These are phyloP conservation scores for Tephrocybe sp. DNA, from an alignment of 768 basidiomycete species.

Conservation along the genomic window DNA sequence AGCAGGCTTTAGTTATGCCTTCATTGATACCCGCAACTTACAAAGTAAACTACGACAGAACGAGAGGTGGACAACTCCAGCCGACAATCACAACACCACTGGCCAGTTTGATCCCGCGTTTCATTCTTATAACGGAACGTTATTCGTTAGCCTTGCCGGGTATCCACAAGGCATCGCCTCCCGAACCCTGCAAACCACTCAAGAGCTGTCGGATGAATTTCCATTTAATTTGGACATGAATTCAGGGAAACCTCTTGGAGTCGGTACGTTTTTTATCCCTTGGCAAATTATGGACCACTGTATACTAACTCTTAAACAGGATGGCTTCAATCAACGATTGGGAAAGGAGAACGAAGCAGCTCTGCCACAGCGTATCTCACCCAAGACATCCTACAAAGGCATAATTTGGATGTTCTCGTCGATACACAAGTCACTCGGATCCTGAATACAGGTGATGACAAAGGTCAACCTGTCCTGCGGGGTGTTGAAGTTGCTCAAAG, in stretches of 20 bases:
- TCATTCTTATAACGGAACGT: conserved; percentile 28
- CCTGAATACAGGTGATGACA: conserved; percentile 9
- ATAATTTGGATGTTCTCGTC: conserved; percentile 26
- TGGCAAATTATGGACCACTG: not conserved
- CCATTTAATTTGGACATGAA: conserved; percentile 43
- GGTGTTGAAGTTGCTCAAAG: not conserved
- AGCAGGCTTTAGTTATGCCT: too few species aligned
- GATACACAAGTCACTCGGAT: conserved; percentile 24
- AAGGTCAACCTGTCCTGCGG: not conserved
- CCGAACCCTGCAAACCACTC: conserved; percentile 31
- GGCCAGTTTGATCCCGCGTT: conserved; percentile 31
- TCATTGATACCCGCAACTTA: not conserved
- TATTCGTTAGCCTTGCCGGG: conserved; percentile 27
- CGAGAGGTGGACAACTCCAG: conserved; percentile 27
- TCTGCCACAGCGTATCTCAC: conserved; percentile 19
- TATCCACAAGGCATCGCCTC: conserved; percentile 26
- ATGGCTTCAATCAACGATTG: conserved; percentile 15
- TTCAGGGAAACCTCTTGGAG: conserved; percentile 39
- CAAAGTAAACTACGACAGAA: too few species aligned
- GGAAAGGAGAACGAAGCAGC: conserved; percentile 17
- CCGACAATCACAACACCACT: conserved; percentile 27
- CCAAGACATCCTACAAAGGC: conserved; percentile 17
- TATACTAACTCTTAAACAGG: conserved; percentile 4
- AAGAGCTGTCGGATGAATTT: conserved; percentile 35
- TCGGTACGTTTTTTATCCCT: conserved; percentile 29